A percentile compares a stretch with the other conserved stretches of the same genome.
These are phyloP conservation scores for Nigrograna mackinnonii DNA, from an alignment of 2,329 filamentous ascomycete genomes.

Conservation along the genomic window DNA sequence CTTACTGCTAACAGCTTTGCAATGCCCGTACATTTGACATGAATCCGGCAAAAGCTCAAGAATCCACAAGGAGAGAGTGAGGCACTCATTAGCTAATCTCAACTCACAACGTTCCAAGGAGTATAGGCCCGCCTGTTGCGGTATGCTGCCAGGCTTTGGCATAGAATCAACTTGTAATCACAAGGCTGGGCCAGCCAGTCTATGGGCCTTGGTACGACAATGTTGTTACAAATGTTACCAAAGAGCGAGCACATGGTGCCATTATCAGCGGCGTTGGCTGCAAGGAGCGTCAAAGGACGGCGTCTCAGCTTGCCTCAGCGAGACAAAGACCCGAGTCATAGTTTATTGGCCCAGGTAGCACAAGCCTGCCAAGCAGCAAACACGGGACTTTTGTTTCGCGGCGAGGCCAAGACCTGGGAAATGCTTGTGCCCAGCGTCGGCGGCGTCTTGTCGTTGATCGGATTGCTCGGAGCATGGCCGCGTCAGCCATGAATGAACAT, in stretches of 20 bases:
- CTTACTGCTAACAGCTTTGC: not conserved
- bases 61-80: not conserved
- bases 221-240: conserved; percentile 3
- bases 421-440: conserved; percentile 20
- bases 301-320: conserved; percentile 34
- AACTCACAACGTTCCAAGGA: no score
- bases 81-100: no score
- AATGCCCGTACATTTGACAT: not conserved
- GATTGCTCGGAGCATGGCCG: conserved; percentile 26
- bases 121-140: not conserved
- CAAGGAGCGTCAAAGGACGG: conserved; percentile 16
- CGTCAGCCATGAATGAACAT: conserved; percentile 27
- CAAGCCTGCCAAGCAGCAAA: conserved; percentile 37
- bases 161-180: not conserved
- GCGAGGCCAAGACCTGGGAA: conserved; percentile 25
- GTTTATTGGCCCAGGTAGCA: conserved; percentile 33
- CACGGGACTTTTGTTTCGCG: conserved; percentile 30
- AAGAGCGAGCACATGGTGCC: conserved; percentile 3
- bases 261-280: conserved; percentile 13
- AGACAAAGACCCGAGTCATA: conserved; percentile 34
- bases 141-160: conserved; percentile 3
- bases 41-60: not conserved
- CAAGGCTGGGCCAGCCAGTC: conserved; percentile 7
- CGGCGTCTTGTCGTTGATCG: conserved; percentile 19
- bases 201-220: conserved; percentile 1